Evolutionary conservation across 2,329 filamentous ascomycete species (phyloP).

Genomic region (Fusarium compactum): DNA sequence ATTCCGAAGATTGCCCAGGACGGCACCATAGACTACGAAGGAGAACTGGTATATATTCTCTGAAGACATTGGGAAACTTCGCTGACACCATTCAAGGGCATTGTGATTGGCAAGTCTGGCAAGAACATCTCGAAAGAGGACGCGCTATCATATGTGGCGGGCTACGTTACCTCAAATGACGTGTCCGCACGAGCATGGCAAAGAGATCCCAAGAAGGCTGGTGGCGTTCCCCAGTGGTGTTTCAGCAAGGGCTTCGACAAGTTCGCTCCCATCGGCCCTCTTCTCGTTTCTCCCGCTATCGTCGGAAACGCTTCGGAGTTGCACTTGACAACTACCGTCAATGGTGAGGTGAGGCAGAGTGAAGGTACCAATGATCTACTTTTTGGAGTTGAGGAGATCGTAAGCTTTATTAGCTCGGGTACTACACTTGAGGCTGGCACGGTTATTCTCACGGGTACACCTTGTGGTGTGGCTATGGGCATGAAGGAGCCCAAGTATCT

Average conservation of each 20-base stretch:
- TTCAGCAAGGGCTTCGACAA: constrained; percentile 68
- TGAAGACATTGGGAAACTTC: accelerated
- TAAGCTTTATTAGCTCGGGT: constrained; percentile 61
- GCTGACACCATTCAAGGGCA: constrained; percentile 44
- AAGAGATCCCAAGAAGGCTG: constrained; percentile 60
- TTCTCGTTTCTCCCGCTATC: constrained; percentile 52
- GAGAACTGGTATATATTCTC: constrained; percentile 55
- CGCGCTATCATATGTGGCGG: constrained; percentile 62
- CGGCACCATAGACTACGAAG: constrained; percentile 62
- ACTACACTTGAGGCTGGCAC: constrained; percentile 65
- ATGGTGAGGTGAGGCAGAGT: constrained; percentile 63
- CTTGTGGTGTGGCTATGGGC: constrained; percentile 61
- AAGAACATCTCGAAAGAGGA: constrained; percentile 61
- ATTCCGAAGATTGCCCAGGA: constrained; percentile 62
- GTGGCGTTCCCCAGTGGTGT: constrained; percentile 62
- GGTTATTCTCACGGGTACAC: constrained; percentile 63
- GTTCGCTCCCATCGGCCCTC: constrained; percentile 66
- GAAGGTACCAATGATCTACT: constrained; percentile 63
- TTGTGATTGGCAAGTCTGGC: constrained; percentile 66
- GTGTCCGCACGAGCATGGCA: constrained; percentile 67
- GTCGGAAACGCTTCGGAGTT: constrained; percentile 49
- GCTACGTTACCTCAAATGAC: constrained; percentile 62
- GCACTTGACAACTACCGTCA: constrained; percentile 57
- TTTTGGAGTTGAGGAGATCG: constrained; percentile 60
- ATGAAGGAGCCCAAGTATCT: constrained; percentile 58